Base-by-base conservation (phyloP, 225 moss, liverwort and hornwort genomes). In the Thuidium tamariscinum region DNA sequence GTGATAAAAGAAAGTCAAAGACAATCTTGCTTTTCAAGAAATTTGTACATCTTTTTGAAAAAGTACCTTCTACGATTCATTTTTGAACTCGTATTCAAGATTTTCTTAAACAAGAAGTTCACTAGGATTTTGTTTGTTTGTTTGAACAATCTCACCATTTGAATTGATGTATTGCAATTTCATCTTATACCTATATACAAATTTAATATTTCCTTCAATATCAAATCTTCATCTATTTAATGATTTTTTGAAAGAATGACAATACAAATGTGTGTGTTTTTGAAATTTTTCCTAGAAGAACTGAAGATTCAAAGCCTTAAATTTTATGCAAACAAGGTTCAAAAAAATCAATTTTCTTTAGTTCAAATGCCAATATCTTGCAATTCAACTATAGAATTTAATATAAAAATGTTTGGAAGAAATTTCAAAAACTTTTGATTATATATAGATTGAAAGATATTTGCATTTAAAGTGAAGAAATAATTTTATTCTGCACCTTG, bases 111-210 rank as follows among this genome's bases (percentile, higher is more conserved):
- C 4, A 39, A 67, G 0, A 13, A 7, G 0, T 67, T 66, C 6
- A 21, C 11, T 2, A 66, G 0, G 21, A 12, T 66, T 67, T 67
- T 2, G 17, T 63, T 63, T 63, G 2, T 8, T 17, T 32, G 1
- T 2, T 37, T 7, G 2, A 22, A 67, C 4, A 67, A 37, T 67
- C 6, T 37, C 2, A 37, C 13, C 0, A 1, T 22, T 67, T 12
- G 2, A 0, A 67, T 37, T 67, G 2, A 22, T 37, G 37, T 13
- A 0, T 13, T 37, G 13, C 0, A 22, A 0, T 39, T 68, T 7
- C 39, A 68, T 68, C 4, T 4, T 68, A 39, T 13, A 39, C 4
- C 7, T 39, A 23, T 11, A 13, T 23, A 13, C 0, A 0, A n/a
- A 13, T 39, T 68, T 68, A 37, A 2, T 39, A 7, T 68, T 39